These are phyloP conservation scores for Eimeria maxima DNA, from an alignment of 169 alveolate genomes.

Conservation along the genomic window DNA sequence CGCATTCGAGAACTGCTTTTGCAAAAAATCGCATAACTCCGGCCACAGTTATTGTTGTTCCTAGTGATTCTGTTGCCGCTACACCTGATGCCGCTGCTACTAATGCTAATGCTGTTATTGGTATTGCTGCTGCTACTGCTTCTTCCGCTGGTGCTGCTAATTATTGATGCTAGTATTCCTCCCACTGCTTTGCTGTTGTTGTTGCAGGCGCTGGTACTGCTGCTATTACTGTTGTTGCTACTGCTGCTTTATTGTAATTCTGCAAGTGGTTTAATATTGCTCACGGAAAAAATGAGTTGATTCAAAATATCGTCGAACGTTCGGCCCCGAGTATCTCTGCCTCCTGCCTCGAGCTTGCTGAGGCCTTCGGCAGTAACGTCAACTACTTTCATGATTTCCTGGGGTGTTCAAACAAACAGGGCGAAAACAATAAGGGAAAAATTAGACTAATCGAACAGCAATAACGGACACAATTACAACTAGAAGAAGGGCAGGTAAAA, in stretches of 20 bases:
- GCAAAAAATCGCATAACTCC: not conserved
- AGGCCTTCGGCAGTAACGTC: constrained; percentile 59
- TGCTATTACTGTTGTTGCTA: not conserved
- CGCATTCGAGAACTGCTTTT: not conserved
- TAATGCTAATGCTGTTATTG: not conserved
- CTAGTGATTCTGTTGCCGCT: not conserved
- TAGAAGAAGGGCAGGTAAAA: not conserved
- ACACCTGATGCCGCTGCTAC: not conserved
- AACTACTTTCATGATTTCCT: constrained; percentile 13
- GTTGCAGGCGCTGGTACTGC: too few species aligned
- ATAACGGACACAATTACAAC: not conserved
- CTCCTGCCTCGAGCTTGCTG: not conserved
- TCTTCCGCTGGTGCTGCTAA: not conserved
- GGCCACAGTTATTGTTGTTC: not conserved
- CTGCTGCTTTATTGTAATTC: not conserved
- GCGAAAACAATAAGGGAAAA: not conserved
- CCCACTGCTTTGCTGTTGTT: too few species aligned
- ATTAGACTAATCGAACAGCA: not conserved
- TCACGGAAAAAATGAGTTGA: constrained; percentile 6
- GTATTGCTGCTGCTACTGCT: not conserved
- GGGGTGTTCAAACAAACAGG: not conserved
- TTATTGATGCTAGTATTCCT: too few species aligned
- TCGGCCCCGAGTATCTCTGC: constrained; percentile 43
- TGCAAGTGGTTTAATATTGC: not conserved
- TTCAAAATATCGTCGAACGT: constrained; percentile 10